These are phyloP conservation scores for Acer campestre DNA, from an alignment of 345 rosid genomes.

Conservation along the genomic window DNA sequence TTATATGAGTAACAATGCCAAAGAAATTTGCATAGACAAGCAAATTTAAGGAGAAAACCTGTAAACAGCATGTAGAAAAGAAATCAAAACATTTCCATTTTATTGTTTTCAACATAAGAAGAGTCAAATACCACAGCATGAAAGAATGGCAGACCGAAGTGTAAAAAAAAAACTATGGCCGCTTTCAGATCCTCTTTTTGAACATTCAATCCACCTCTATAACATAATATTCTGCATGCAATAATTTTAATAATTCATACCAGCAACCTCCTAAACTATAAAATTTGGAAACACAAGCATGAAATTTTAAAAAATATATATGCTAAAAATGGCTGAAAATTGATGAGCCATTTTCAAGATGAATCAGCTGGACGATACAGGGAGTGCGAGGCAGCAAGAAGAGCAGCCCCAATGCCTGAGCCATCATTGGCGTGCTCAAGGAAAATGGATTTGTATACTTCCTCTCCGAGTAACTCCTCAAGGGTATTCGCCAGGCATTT, in stretches of 20 bases:
- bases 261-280: background rate
- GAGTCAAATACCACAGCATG: background rate
- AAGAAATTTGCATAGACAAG: background rate
- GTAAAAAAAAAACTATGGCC: background rate
- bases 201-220: background rate
- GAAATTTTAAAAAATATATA: background rate
- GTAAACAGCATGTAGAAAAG: background rate
- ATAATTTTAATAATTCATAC: constrained; percentile 1
- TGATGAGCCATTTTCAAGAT: constrained; percentile 5
- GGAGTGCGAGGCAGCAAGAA: constrained; percentile 79
- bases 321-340: background rate
- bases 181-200: background rate
- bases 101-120: constrained; percentile 6
- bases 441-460: constrained; percentile 45
- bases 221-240: background rate
- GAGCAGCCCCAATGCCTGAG: constrained; percentile 80
- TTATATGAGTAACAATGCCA: background rate
- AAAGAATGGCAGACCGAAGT: background rate
- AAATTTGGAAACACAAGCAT: background rate
- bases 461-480: constrained; percentile 65
- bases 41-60: background rate
- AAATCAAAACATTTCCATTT: constrained; percentile 9
- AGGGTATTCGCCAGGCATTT: constrained; percentile 62
- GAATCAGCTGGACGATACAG: constrained; percentile 38
- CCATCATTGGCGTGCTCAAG: constrained; percentile 68